Base-by-base conservation (phyloP, 805 yeast genomes). In the Crinitomyces ghanaensis region DNA sequence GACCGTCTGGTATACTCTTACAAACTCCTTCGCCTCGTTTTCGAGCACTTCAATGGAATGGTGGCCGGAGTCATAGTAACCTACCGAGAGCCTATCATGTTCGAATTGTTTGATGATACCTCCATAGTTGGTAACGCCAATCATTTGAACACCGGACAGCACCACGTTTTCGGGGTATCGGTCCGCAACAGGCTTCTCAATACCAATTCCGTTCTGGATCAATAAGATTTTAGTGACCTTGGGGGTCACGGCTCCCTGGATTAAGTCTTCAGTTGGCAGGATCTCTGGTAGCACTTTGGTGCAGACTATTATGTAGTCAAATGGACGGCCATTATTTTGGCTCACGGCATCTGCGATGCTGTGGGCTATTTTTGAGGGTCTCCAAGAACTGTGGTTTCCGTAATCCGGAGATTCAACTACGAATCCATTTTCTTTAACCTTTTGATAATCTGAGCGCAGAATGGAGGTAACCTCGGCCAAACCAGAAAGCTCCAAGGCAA, bases 201-300 rank as follows among this genome's bases (percentile, higher is more conserved):
- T 63, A 35, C 72, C 81, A 38, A 77, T 59, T 0, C 83, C 85
- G 49, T 75, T 77, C 52, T 77, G 84, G 34, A 77, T 56, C 35
- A 78, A 60, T 2, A 77, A 66, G 27, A 76, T 56, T 9, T 70
- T 55, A 4, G 77, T 66, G 23, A 54, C 52, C 17, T 45, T 56
- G 2, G 62, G 51, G 21, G 68, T 57, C 24, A 77, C 65, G 4
- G 70, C 73, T 1, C 72, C 69, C 7, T 46, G 63, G 25, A 65
- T 62, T 28, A 75, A 49, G 8, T 72, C 74, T 43, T 68, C 75
- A 12, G 72, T 54, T 30, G 63, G 61, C 36, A 61, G 53, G 6
- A 78, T 54, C 45, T 78, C 86, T 3, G 85, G 85, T 16, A 73
- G 63, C 48, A 70, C 74, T 49, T 78, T 78, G 31, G 78, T 72